A percentile compares a stretch with the other conserved stretches of the same genome.
Conservation (phyloP, 225 moss, liverwort and hornwort species). For the Pleurozium schreberi region DNA sequence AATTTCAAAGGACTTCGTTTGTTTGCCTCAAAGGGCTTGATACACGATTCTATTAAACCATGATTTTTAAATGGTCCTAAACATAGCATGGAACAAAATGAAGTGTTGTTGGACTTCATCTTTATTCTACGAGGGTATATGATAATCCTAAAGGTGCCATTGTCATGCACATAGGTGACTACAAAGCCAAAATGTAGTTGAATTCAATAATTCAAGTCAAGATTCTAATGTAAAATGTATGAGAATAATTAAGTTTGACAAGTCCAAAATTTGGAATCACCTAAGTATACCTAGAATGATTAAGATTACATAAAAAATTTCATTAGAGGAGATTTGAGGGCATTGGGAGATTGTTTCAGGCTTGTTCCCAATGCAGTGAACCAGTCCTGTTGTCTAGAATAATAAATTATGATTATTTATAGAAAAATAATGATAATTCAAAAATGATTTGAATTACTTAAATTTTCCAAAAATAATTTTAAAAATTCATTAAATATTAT, state of each 20-base stretch:
- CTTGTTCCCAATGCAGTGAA: no score
- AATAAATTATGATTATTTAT: no score
- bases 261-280: not conserved
- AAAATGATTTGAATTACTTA: no score
- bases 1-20: not conserved
- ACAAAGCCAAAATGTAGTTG: not conserved
- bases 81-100: not conserved
- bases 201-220: not conserved
- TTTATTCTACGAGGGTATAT: not conserved
- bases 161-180: not conserved
- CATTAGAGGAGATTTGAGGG: no score
- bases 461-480: no score
- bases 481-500: no score
- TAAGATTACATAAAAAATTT: not conserved
- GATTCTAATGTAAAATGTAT: not conserved
- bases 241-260: not conserved
- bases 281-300: not conserved
- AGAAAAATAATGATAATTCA: no score
- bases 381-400: no score
- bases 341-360: no score
- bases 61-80: not conserved
- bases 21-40: not conserved
- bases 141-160: not conserved
- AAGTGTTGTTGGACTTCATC: not conserved
- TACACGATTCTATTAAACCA: fast-evolving